Evolutionary conservation across 1,139 yeast species (phyloP).

Genomic region (Taphrina populina): DNA sequence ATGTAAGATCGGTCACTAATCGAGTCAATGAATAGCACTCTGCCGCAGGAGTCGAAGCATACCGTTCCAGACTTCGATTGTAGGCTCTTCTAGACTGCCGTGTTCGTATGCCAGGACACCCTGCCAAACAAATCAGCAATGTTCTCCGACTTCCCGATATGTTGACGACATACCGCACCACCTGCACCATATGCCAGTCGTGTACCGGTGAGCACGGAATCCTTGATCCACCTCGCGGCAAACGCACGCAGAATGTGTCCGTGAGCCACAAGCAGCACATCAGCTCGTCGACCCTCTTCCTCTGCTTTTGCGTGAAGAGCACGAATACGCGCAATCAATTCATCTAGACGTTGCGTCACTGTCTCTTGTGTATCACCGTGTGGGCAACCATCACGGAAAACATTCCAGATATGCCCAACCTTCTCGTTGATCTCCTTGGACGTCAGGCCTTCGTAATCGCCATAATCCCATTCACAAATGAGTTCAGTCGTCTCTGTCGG

Average conservation of each 20-base stretch:
- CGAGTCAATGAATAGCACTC: not conserved
- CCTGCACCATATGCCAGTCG: constrained; percentile 87
- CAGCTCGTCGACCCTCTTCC: constrained; percentile 58
- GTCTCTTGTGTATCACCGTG: constrained; percentile 71
- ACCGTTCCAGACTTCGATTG: constrained; percentile 32
- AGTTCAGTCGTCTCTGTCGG: constrained; percentile 52
- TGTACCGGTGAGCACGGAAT: constrained; percentile 63
- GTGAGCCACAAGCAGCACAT: constrained; percentile 81
- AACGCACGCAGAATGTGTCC: constrained; percentile 90
- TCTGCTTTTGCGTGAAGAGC: constrained; percentile 60
- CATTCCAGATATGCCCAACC: constrained; percentile 74
- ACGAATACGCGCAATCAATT: constrained; percentile 58
- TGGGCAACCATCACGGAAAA: constrained; percentile 93
- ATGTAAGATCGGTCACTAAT: constrained; percentile 10
- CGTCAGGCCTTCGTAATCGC: constrained; percentile 83
- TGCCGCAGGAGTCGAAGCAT: not conserved
- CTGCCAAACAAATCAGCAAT: not conserved
- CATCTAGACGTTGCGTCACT: constrained; percentile 68
- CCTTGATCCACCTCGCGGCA: constrained; percentile 81
- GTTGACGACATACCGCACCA: constrained; percentile 68
- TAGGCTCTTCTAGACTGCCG: constrained; percentile 63
- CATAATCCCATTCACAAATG: constrained; percentile 91
- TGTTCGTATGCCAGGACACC: constrained; percentile 89
- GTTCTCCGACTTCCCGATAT: not conserved
- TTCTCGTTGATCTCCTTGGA: constrained; percentile 65